Base-by-base conservation (phyloP, 1,139 yeast species). In the Hansenula sp. region DNA sequence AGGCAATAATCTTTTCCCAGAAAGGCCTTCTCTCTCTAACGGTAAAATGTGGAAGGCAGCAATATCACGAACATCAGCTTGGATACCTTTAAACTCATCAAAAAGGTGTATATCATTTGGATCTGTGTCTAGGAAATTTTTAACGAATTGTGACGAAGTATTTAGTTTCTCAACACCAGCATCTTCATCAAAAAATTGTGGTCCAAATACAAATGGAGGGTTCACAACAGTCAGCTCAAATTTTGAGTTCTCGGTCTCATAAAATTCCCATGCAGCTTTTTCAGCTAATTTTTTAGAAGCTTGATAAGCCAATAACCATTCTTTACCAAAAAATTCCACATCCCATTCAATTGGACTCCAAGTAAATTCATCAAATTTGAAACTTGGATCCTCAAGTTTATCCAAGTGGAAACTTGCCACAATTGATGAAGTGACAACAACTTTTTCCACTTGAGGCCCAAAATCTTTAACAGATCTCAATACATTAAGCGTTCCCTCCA, bases 151-250 rank as follows among this genome's bases (percentile, higher is more conserved):
- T 17, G 44, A 60, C 4, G 77, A 67, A 6, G 68, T 61, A 50
- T 73, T 73, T 42, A 73, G 55, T 13, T 48, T 45, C 2, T 47
- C 53, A 32, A 51, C 55, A 33, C 44, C 56, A 28, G 60, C 62
- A 19, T 53, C 53, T 36, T 53, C 54, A n/a, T 54, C 59, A 41
- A 56, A 52, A 32, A 43, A 40, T 51, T 63, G 62, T 2, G 81
- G 82, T 17, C 82, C 82, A 48, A 71, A 67, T 2, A 74, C 73
- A 38, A 57, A 63, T 2, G 68, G 66, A 13, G 82, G 81, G 75
- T 62, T 14, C 73, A 52, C 33, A 71, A 50, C 13, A 56, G 50
- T 52, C 71, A 73, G 24, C 56, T 53, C 18, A 72, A 70, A n/a
- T n/a, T n/a, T n/a, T n/a, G n/a, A 39, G 57, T 51, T 30, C 51